These are phyloP conservation scores for Aspergillus flavus DNA, from an alignment of 2,329 filamentous ascomycete species.

Conservation along the genomic window DNA sequence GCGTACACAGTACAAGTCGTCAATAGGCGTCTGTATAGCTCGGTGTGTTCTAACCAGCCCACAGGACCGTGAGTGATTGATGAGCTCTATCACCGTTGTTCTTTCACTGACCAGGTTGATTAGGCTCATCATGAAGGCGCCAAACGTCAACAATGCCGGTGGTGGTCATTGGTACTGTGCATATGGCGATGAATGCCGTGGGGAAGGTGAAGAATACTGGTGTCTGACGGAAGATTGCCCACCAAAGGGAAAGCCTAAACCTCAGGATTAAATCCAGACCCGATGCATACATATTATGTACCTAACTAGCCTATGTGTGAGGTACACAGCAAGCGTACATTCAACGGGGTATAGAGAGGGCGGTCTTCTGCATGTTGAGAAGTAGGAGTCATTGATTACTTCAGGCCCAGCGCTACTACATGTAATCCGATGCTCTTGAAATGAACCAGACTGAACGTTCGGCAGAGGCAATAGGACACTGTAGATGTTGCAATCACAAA, in stretches of 20 bases:
- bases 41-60: background rate
- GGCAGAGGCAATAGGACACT: too few relatives aligned
- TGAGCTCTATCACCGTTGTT: background rate
- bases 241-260: background rate
- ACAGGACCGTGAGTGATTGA: background rate
- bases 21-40: background rate
- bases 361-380: too few relatives aligned
- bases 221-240: background rate
- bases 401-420: too few relatives aligned
- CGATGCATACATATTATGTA: too few relatives aligned
- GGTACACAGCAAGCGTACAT: too few relatives aligned
- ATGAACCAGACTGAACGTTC: too few relatives aligned
- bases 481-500: too few relatives aligned
- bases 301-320: too few relatives aligned
- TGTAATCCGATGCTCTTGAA: too few relatives aligned
- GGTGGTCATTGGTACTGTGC: background rate
- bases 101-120: background rate
- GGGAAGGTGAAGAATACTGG: background rate
- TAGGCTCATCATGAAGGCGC: background rate
- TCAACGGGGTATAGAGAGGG: too few relatives aligned
- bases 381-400: too few relatives aligned
- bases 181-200: background rate
- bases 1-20: background rate
- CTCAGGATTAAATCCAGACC: too few relatives aligned
- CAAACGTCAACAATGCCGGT: background rate